phyloP scores from a whole-genome alignment of 163 green algal species.

The Scenedesmus sp. region DNA sequence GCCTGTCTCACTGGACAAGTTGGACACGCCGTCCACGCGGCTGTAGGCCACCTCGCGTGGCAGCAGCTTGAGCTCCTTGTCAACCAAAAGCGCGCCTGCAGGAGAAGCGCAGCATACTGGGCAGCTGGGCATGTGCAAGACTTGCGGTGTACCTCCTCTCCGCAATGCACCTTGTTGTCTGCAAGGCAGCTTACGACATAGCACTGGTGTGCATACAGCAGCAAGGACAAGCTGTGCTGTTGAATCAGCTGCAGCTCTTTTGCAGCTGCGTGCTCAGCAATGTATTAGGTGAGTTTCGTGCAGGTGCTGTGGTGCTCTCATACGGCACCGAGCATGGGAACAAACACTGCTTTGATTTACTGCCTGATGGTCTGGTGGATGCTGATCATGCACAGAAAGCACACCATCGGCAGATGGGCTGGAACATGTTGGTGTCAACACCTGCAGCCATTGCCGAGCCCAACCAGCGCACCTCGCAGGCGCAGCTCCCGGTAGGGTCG shows the following conservation, averaged over 20 bases:
- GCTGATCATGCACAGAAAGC: background rate
- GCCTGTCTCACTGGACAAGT: constrained; percentile 78
- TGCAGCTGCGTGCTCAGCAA: too few relatives aligned
- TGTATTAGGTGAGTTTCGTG: background rate
- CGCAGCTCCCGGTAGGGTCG: constrained; percentile 82
- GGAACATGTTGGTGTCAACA: too few relatives aligned
- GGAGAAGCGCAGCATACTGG: background rate
- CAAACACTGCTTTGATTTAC: background rate
- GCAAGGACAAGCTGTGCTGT: too few relatives aligned
- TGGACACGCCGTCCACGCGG: constrained; percentile 79
- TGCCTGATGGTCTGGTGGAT: background rate
- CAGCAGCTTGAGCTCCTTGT: constrained; percentile 82
- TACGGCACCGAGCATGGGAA: too few relatives aligned
- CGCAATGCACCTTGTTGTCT: too few relatives aligned
- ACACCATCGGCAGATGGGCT: background rate
- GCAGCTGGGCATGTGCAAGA: background rate
- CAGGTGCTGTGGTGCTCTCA: background rate
- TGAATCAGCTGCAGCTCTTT: background rate
- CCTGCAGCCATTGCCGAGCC: background rate
- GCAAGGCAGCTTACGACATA: too few relatives aligned
- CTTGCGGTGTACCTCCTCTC: too few relatives aligned
- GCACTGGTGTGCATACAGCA: too few relatives aligned
- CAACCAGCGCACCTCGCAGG: constrained; percentile 61
- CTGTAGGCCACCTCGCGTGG: constrained; percentile 78
- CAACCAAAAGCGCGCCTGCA: constrained; percentile 73